Conservation (phyloP, 2,329 filamentous ascomycete species). For the Hortaea werneckii region DNA sequence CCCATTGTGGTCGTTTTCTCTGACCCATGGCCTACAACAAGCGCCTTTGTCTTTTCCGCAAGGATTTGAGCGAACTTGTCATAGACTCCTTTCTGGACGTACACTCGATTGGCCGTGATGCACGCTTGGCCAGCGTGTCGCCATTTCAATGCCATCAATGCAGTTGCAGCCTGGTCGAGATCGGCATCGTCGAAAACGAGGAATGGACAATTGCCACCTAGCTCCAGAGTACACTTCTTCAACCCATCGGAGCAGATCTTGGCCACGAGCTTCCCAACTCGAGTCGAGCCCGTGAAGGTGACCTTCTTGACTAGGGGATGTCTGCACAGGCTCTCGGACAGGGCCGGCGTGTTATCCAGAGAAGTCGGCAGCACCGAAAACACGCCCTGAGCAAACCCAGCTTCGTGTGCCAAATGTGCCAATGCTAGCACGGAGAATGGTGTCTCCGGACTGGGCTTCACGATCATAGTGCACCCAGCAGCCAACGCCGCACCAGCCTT, state of each 20-base stretch:
- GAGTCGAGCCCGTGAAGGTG: constrained; percentile 51
- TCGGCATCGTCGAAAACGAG: constrained; percentile 56
- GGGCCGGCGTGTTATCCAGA: constrained; percentile 43
- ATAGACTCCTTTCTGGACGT: constrained; percentile 53
- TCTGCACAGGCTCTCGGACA: constrained; percentile 45
- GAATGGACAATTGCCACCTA: constrained; percentile 57
- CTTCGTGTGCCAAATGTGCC: constrained; percentile 43
- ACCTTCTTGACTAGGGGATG: constrained; percentile 53
- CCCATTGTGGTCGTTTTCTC: constrained; percentile 49
- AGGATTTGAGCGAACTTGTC: constrained; percentile 50
- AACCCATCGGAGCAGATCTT: constrained; percentile 49
- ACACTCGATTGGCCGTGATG: constrained; percentile 55
- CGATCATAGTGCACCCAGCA: constrained; percentile 63
- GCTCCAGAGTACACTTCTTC: constrained; percentile 55
- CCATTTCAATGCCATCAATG: constrained; percentile 45
- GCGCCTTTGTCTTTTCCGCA: constrained; percentile 40
- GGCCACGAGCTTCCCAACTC: constrained; percentile 53
- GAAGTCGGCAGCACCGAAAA: constrained; percentile 53
- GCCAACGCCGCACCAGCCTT: constrained; percentile 60
- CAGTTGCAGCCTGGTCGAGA: constrained; percentile 43
- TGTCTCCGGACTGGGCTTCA: constrained; percentile 61
- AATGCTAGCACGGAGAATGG: constrained; percentile 47
- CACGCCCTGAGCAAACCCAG: constrained; percentile 50
- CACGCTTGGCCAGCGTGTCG: constrained; percentile 55
- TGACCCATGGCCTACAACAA: constrained; percentile 54